These are phyloP conservation scores for Pseudogymnoascus sp. DNA, from an alignment of 2,329 filamentous ascomycete species.

Conservation along the genomic window DNA sequence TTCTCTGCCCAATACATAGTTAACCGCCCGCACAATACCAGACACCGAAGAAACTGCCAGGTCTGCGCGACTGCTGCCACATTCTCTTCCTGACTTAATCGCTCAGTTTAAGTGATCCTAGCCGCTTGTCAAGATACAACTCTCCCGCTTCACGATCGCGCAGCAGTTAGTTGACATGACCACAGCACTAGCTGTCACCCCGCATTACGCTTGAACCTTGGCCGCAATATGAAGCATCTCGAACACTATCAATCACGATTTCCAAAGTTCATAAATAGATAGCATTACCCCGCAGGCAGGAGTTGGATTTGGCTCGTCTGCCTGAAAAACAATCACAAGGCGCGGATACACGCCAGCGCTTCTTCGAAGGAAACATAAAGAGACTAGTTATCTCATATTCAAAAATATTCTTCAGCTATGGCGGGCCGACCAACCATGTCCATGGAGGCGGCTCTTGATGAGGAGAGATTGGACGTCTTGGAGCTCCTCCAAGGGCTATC, in stretches of 20 bases:
- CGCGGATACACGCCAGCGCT: constrained; percentile 1
- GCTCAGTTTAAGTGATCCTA: not conserved
- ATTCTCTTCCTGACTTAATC: not conserved
- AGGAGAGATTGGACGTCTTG: constrained; percentile 68
- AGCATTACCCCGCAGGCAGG: constrained; percentile 14
- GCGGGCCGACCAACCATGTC: constrained; percentile 50
- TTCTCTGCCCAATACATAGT: not conserved
- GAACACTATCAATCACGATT: constrained; percentile 21
- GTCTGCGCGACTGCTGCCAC: not conserved
- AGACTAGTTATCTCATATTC: constrained; percentile 13
- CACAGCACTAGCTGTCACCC: constrained; percentile 7
- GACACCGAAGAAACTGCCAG: not conserved
- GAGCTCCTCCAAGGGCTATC: constrained; percentile 50
- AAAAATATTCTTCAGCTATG: constrained; percentile 13
- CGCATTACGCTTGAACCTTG: constrained; percentile 10
- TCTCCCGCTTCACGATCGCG: not conserved
- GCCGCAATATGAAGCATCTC: constrained; percentile 29
- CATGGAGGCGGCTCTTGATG: constrained; percentile 68
- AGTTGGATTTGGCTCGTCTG: not conserved
- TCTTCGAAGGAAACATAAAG: constrained; percentile 9
- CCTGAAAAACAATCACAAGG: not conserved
- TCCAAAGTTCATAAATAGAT: constrained; percentile 29
- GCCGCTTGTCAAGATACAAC: not conserved
- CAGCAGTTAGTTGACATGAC: constrained; percentile 5
- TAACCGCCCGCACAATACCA: not conserved